Conservation (phyloP, 768 basidiomycete species). For the Leccinum fibrillosum region DNA sequence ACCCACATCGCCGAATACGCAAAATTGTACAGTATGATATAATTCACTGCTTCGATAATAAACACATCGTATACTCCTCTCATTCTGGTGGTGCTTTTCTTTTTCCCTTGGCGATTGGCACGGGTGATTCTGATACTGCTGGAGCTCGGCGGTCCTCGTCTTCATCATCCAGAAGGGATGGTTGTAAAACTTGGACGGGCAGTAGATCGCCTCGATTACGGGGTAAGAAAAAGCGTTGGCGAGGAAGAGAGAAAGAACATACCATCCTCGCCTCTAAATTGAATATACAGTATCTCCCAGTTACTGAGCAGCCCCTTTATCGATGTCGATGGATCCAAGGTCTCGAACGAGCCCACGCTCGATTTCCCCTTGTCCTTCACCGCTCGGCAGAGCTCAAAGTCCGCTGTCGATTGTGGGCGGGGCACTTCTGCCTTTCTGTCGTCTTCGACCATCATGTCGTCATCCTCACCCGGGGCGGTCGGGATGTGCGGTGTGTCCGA, state of each 20-base stretch:
- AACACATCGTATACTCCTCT: background rate
- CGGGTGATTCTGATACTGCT: conserved; percentile 27
- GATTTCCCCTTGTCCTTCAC: conserved; percentile 48
- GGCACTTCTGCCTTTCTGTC: conserved; percentile 30
- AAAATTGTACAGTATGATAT: conserved; percentile 17
- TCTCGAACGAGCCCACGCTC: conserved; percentile 46
- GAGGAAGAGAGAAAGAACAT: background rate
- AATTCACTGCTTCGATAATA: conserved; percentile 9
- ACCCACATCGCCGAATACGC: background rate
- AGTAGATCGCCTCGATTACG: conserved; percentile 47
- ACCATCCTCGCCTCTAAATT: conserved; percentile 65
- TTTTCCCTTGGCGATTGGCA: conserved; percentile 50
- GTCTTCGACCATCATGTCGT: conserved; percentile 16
- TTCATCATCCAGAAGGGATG: conserved; percentile 60
- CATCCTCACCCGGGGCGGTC: conserved; percentile 28
- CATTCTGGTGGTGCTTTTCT: conserved; percentile 48
- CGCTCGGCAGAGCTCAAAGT: conserved; percentile 65
- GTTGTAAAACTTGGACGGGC: conserved; percentile 57
- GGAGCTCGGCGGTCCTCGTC: conserved; percentile 41
- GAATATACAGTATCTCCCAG: conserved; percentile 69
- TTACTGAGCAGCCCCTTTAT: conserved; percentile 51
- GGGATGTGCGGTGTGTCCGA: conserved; percentile 28
- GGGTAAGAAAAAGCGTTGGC: background rate
- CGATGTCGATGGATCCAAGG: conserved; percentile 40
- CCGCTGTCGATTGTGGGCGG: conserved; percentile 32